Evolutionary conservation across 768 basidiomycete genomes (phyloP).

Genomic region (Naematelia encephala): DNA sequence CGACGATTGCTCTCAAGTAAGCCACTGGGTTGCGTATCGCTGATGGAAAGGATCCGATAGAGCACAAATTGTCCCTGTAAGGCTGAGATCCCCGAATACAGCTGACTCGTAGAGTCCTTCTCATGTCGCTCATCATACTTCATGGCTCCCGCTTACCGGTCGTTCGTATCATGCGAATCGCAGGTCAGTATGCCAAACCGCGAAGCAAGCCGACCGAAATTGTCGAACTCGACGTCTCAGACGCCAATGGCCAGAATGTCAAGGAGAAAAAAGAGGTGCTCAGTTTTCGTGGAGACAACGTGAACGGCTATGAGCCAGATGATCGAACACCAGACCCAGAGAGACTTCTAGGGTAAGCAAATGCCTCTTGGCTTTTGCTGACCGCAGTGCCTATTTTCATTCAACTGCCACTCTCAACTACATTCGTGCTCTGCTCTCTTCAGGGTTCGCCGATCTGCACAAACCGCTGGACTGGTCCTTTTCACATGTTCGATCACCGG

Average conservation of each 20-base stretch:
- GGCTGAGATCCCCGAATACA: not conserved
- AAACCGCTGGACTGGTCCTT: constrained; percentile 90
- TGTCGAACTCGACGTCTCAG: constrained; percentile 49
- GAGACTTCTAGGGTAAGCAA: constrained; percentile 68
- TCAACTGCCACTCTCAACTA: constrained; percentile 91
- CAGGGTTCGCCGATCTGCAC: constrained; percentile 89
- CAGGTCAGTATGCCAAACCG: constrained; percentile 95
- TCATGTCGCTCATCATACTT: constrained; percentile 90
- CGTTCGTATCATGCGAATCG: constrained; percentile 70
- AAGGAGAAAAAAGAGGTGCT: constrained; percentile 60
- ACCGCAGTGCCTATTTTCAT: constrained; percentile 84
- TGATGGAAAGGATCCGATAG: constrained; percentile 42
- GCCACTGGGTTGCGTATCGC: constrained; percentile 21
- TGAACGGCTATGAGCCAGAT: constrained; percentile 71
- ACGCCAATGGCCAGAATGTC: constrained; percentile 7
- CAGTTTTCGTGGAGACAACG: constrained; percentile 95
- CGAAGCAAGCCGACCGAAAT: constrained; percentile 78
- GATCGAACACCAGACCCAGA: constrained; percentile 89
- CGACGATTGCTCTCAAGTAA: constrained; percentile 79
- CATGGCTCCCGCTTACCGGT: constrained; percentile 93
- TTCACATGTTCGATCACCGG: constrained; percentile 78
- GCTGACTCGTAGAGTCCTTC: constrained; percentile 60
- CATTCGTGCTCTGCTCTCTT: constrained; percentile 78
- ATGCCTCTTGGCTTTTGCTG: not conserved
- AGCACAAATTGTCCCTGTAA: constrained; percentile 51